Evolutionary conservation across 345 rosid species (phyloP).

Genomic region (Limnanthes douglasii): DNA sequence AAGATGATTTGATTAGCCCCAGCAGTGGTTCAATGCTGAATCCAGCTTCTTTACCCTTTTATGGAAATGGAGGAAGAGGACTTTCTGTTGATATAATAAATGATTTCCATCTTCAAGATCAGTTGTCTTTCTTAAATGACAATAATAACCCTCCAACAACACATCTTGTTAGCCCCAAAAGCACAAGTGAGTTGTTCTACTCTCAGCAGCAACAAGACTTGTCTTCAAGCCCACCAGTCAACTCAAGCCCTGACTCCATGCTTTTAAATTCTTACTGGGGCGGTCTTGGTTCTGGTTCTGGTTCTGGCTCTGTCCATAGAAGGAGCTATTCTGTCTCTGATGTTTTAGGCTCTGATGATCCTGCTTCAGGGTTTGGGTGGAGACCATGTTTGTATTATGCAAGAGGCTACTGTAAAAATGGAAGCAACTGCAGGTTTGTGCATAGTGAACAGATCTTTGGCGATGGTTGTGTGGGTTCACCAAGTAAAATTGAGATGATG

Average conservation of each 20-base stretch:
- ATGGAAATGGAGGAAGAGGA: conserved; percentile 31
- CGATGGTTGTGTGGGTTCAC: conserved; percentile 41
- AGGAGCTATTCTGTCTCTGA: conserved; percentile 70
- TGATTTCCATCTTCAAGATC: conserved; percentile 58
- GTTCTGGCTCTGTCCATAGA: conserved; percentile 29
- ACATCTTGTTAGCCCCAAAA: conserved; percentile 15
- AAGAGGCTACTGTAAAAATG: conserved; percentile 89
- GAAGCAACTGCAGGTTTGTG: conserved; percentile 66
- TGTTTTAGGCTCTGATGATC: conserved; percentile 53
- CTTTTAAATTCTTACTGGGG: conserved; percentile 33
- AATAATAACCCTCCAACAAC: conserved; percentile 9
- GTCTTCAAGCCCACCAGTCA: conserved; percentile 18
- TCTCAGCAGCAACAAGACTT: conserved; percentile 16
- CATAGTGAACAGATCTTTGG: conserved; percentile 33
- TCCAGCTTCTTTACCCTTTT: conserved; percentile 57
- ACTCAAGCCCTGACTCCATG: conserved; percentile 19
- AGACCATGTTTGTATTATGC: conserved; percentile 81
- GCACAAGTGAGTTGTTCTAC: conserved; percentile 28
- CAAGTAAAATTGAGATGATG: conserved; percentile 51
- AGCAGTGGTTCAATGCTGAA: conserved; percentile 25
- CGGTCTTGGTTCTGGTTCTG: too few relatives aligned
- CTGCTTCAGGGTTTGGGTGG: conserved; percentile 59
- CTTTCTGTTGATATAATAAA: conserved; percentile 28
- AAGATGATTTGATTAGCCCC: conserved; percentile 27
- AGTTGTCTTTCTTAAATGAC: conserved; percentile 50